Evolutionary conservation across 495 filamentous ascomycete genomes (phyloP).

Genomic region (Podospora didyma): DNA sequence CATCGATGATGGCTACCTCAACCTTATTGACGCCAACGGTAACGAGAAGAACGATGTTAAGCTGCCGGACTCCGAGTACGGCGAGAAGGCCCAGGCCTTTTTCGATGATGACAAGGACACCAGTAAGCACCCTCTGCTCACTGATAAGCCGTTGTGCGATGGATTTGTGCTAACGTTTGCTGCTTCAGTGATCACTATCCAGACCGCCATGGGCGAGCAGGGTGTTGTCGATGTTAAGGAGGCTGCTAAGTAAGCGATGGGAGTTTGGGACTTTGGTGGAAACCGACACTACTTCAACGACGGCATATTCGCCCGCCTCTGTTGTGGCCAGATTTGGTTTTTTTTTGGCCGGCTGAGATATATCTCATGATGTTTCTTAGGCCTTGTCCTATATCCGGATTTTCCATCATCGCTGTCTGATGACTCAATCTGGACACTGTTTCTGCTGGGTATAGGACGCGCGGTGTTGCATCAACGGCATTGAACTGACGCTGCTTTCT

Average conservation of each 20-base stretch:
- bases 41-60: slow-evolving; percentile 91
- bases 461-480: slow-evolving; percentile 19
- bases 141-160: neutral
- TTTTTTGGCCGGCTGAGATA: slow-evolving; percentile 16
- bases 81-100: slow-evolving; percentile 72
- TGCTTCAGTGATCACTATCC: slow-evolving; percentile 74
- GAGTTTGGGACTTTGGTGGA: slow-evolving; percentile 12
- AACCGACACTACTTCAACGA: slow-evolving; percentile 11
- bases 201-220: slow-evolving; percentile 95
- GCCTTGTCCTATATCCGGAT: slow-evolving; percentile 19
- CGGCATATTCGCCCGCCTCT: slow-evolving; percentile 11
- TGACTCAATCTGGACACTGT: slow-evolving; percentile 18
- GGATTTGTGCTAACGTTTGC: neutral
- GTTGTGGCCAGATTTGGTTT: slow-evolving; percentile 5
- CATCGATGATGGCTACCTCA: slow-evolving; percentile 87
- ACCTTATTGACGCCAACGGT: slow-evolving; percentile 79
- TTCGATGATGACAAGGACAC: slow-evolving; percentile 67
- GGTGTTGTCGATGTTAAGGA: slow-evolving; percentile 91
- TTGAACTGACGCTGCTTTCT: slow-evolving; percentile 28
- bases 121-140: slow-evolving; percentile 56
- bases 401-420: slow-evolving; percentile 11
- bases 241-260: slow-evolving; percentile 47
- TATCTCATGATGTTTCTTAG: slow-evolving; percentile 24
- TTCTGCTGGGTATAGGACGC: slow-evolving; percentile 17
- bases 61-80: slow-evolving; percentile 83